phyloP scores from a whole-genome alignment of 2,329 filamentous ascomycete species.

The Pseudogymnoascus sp. region DNA sequence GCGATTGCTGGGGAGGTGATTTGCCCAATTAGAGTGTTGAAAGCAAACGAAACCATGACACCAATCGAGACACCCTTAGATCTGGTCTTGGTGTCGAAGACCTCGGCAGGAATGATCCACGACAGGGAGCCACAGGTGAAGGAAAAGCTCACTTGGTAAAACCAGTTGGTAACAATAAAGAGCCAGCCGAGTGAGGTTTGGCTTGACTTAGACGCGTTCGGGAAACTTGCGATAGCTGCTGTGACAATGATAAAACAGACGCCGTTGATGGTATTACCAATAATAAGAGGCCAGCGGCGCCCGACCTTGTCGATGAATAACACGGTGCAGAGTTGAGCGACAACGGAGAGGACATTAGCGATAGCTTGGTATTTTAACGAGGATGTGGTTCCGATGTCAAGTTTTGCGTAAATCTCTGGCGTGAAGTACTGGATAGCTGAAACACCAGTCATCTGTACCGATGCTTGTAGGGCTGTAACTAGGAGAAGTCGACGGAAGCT shows the following conservation, averaged over 20 bases:
- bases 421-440: conserved; percentile 69
- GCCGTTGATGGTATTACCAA: conserved; percentile 49
- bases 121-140: conserved; percentile 45
- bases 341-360: conserved; percentile 31
- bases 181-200: conserved; percentile 39
- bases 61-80: conserved; percentile 51
- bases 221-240: conserved; percentile 33
- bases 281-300: conserved; percentile 50
- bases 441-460: conserved; percentile 68
- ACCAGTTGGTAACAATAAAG: conserved; percentile 54
- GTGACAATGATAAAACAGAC: conserved; percentile 49
- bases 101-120: conserved; percentile 41
- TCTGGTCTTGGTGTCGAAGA: conserved; percentile 53
- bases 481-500: conserved; percentile 65
- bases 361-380: no score
- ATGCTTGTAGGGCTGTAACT: conserved; percentile 59
- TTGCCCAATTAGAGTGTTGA: conserved; percentile 61
- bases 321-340: conserved; percentile 12
- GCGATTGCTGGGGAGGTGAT: conserved; percentile 40
- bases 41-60: conserved; percentile 50
- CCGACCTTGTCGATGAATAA: conserved; percentile 36
- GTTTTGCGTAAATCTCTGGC: conserved; percentile 55
- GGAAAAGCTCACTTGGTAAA: conserved; percentile 54
- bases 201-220: conserved; percentile 25
- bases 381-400: conserved; percentile 44